Percentiles rank a stretch among this genome's conserved stretches.
These are phyloP conservation scores for Ganoderma meredithae DNA, from an alignment of 1,284 basidiomycete genomes.

Conservation along the genomic window DNA sequence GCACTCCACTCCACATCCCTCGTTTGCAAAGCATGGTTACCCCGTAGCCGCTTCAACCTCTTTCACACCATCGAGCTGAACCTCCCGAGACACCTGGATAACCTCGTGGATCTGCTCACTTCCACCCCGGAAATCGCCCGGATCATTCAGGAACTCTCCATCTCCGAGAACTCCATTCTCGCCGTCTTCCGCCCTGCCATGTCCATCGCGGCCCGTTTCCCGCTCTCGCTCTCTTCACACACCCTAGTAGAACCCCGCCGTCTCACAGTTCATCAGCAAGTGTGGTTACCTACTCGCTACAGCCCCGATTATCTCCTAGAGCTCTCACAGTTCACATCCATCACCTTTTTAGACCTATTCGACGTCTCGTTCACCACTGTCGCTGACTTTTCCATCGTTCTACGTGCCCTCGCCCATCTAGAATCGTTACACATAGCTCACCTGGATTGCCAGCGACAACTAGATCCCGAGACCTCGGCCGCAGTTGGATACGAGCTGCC, in stretches of 20 bases:
- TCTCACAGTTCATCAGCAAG: conserved; percentile 21
- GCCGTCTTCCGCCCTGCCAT: conserved; percentile 25
- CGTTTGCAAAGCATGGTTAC: conserved; percentile 30
- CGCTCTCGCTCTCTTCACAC: conserved; percentile 10
- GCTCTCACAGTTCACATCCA: conserved; percentile 20
- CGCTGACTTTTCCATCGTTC: conserved; percentile 27
- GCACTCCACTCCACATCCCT: conserved; percentile 26
- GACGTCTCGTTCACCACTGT: conserved; percentile 26
- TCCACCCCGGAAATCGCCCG: conserved; percentile 22
- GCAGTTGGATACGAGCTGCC: conserved; percentile 17
- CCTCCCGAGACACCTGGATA: conserved; percentile 19
- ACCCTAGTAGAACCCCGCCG: conserved; percentile 13
- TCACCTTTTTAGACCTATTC: conserved; percentile 26
- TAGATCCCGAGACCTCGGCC: conserved; percentile 2
- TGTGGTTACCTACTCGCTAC: conserved; percentile 27
- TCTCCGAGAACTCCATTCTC: conserved; percentile 29
- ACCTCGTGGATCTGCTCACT: conserved; percentile 20
- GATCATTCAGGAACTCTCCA: conserved; percentile 26
- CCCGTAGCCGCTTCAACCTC: conserved; percentile 31
- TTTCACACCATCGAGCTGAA: conserved; percentile 27
- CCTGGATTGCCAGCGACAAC: conserved; percentile 23
- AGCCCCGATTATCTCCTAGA: conserved; percentile 21
- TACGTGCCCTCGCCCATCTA: conserved; percentile 17
- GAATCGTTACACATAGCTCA: conserved; percentile 14
- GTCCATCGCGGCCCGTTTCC: conserved; percentile 24